Conservation (phyloP, 257 asterid genomes). For the Nicotiana knightiana region DNA sequence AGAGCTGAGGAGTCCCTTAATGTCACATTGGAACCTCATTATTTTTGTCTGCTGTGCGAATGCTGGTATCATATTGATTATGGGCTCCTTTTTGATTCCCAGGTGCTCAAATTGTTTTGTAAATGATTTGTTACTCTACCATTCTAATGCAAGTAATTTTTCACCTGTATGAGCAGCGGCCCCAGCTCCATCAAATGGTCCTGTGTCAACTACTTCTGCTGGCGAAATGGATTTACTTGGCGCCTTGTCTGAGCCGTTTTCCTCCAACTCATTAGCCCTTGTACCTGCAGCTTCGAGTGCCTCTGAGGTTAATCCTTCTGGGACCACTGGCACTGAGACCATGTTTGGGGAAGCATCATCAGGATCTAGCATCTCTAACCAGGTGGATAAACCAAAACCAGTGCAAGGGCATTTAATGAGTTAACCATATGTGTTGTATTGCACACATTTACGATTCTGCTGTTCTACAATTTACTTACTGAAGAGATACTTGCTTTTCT, state of each 20-base stretch:
- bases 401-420: background rate
- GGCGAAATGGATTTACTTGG: conserved; percentile 76
- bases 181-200: conserved; percentile 41
- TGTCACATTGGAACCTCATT: background rate
- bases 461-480: background rate
- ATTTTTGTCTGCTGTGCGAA: background rate
- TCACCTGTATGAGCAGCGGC: conserved; percentile 36
- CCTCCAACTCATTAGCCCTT: conserved; percentile 62
- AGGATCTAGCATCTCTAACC: conserved; percentile 37
- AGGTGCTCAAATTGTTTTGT: background rate
- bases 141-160: conserved; percentile 4
- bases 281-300: conserved; percentile 45
- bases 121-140: background rate
- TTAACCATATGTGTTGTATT: background rate
- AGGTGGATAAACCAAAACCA: conserved; percentile 29
- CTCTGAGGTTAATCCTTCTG: conserved; percentile 45
- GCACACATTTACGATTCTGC: background rate
- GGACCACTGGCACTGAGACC: conserved; percentile 37
- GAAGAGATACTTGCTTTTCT: conserved; percentile 10
- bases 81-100: background rate
- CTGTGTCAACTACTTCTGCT: conserved; percentile 38
- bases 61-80: background rate
- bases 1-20: background rate
- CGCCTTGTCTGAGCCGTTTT: conserved; percentile 53
- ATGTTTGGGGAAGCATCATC: conserved; percentile 36